Conservation (phyloP, 208 protist genomes). For the Ichthyophonus hoferi region DNA sequence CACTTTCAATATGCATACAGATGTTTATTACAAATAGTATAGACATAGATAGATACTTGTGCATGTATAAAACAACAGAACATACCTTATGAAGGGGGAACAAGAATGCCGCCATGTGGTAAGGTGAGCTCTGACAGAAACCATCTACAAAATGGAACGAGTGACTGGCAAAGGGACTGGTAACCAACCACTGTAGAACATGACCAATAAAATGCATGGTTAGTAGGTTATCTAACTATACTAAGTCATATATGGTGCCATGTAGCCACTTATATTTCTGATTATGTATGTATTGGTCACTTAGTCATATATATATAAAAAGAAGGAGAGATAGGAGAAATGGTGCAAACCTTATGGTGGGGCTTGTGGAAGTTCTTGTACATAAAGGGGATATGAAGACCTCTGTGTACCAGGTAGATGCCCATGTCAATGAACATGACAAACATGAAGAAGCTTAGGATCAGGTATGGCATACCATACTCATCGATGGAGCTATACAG, state of each 20-base stretch:
- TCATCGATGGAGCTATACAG: slow-evolving; percentile 60
- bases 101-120: slow-evolving; percentile 80
- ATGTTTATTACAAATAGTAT: too few species aligned
- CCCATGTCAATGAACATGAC: slow-evolving; percentile 81
- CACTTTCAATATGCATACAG: too few species aligned
- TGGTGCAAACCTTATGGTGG: slow-evolving; percentile 67
- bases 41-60: too few species aligned
- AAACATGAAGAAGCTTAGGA: slow-evolving; percentile 69
- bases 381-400: slow-evolving; percentile 73
- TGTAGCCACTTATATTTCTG: background rate
- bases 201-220: background rate
- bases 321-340: background rate
- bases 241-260: background rate
- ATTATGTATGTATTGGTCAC: background rate
- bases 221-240: background rate
- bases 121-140: slow-evolving; percentile 79
- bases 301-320: background rate
- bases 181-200: slow-evolving; percentile 36
- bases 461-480: slow-evolving; percentile 69
- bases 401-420: slow-evolving; percentile 86
- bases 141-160: slow-evolving; percentile 84
- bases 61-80: too few species aligned
- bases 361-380: slow-evolving; percentile 82
- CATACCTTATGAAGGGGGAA: slow-evolving; percentile 76
- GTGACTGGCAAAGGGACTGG: slow-evolving; percentile 78